Base-by-base conservation (phyloP, 2,329 filamentous ascomycete genomes). In the Alternaria longipes region DNA sequence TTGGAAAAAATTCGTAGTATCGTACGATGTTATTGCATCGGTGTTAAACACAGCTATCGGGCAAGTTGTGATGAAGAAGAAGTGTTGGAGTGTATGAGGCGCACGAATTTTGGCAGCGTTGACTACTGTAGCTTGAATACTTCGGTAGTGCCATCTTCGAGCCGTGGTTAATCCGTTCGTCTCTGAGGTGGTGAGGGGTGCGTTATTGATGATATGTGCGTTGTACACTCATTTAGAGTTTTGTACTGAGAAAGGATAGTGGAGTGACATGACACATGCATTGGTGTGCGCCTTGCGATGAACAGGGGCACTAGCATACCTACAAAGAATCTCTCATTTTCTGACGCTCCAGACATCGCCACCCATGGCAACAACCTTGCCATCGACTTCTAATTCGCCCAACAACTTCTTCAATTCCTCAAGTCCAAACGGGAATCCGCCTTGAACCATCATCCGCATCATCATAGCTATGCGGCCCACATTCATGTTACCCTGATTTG, bases 391-490 rank as follows among this genome's bases (percentile, higher is more conserved):
- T 87, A 97, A 94, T 61, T 90, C 88, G 8, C 82, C 87, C 59
- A 98, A 80, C 75, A 97, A 91, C 77, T 91, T 91, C 71, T 89
- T 87, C 63, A 98, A 81, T 80, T 98, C 94, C 75, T 97, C 94
- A 72, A 92, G 92, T 63, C 90, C 92, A 85, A 93, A 97, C 0
- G 92, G 88, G 75, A 97, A 97, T 2, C 93, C 94, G 12, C 93
- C 93, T 0, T 91, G 87, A 54, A 97, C 89, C 60, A 94, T 86
- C 86, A 98, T 94, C 80, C 92, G 93, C 84, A 99, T 85, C 92
- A 98, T 97, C 90, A 94, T 97, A 8, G 89, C 86, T 66, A 99
- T 96, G 75, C 93, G 87, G 56, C 84, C 84, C 60, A 94, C 82
- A 52, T 91, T 90, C 91, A 97, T 95, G 28, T 90, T 88, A 18